Evolutionary conservation across 805 yeast genomes (phyloP), one percentile per base, ranked within the genome.

Genomic region (Kluyveromyces starmeri): DNA sequence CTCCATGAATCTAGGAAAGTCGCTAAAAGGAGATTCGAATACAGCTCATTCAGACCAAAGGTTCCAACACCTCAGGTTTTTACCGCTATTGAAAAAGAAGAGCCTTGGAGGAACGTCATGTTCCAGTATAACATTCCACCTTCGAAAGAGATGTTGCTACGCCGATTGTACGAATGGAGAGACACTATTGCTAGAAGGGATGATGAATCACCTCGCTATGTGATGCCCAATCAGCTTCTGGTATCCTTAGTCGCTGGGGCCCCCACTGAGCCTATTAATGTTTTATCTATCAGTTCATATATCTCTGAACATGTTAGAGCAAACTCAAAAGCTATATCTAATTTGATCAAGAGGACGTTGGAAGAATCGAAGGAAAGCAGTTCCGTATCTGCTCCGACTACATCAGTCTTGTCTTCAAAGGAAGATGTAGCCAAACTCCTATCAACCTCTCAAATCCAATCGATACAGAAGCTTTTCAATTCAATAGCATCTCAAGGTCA

Each of bases 151-250:
- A 70, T 69, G 0, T 53, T 85, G 5, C 67, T 83, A 12, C 73
- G 68, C 41, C 73, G 61, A 0, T 61, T 92, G 13, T 83, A 71
- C 46, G 65, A 72, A 27, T 92, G 96, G 96, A 72, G 98, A 55
- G 97, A 92, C 53, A 33, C 40, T 1, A 50, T 70, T 22, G 97
- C 96, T 2, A 68, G 94, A 43, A 45, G 62, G 24, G 68, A 72
- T 30, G 98, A 92, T 55, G 98, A 92, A 59, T 82, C 94, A 2
- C 74, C 80, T 2, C 65, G 94, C 40, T 89, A 65, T 48, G 66
- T 92, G 11, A 79, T 88, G 89, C 74, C 95, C 4, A 86, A 84
- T 50, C 92, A 80, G 46, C 55, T 79, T 10, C 51, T 92, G 24
- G 76, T 78, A 0, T 67, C 78, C 0, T 55, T 92, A 28, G 76